These are phyloP conservation scores for Triangularia setosa DNA, from an alignment of 2,329 filamentous ascomycete species.

Conservation along the genomic window DNA sequence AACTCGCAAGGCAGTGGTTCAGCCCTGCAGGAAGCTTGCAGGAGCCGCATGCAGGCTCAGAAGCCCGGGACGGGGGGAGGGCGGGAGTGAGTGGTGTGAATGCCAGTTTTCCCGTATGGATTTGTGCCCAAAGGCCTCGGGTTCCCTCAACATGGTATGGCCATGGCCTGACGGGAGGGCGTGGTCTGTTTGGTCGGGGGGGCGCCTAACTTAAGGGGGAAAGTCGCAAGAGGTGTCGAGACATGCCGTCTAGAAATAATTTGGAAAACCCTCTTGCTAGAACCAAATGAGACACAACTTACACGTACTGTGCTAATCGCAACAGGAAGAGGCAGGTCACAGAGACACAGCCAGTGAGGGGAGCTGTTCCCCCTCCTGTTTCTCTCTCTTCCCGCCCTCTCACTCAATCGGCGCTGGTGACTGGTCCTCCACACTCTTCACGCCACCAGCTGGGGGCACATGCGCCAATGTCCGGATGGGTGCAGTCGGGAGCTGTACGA, in stretches of 20 bases:
- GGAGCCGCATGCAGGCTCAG: slow-evolving; percentile 27
- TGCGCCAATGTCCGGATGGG: background rate
- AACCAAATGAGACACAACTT: slow-evolving; percentile 4
- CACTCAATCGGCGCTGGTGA: background rate
- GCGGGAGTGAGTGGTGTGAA: background rate
- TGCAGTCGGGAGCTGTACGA: background rate
- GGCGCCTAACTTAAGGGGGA: background rate
- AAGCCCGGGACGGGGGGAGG: background rate
- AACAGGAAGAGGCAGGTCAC: slow-evolving; percentile 6
- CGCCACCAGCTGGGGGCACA: background rate
- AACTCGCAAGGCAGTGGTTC: slow-evolving; percentile 13
- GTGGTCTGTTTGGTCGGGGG: background rate
- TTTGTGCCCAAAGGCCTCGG: background rate
- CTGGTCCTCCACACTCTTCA: background rate
- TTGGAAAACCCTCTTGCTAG: background rate
- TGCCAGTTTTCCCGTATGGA: background rate
- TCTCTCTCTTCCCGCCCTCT: background rate
- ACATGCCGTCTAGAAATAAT: background rate
- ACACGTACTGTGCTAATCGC: slow-evolving; percentile 2
- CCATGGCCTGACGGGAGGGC: background rate
- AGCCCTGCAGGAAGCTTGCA: slow-evolving; percentile 24
- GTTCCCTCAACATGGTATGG: background rate
- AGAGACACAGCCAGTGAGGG: background rate
- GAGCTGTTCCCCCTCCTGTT: background rate
- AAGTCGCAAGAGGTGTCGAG: background rate